These are phyloP conservation scores for Colletotrichum neosansevieriae DNA, from an alignment of 2,329 filamentous ascomycete genomes.

Conservation along the genomic window DNA sequence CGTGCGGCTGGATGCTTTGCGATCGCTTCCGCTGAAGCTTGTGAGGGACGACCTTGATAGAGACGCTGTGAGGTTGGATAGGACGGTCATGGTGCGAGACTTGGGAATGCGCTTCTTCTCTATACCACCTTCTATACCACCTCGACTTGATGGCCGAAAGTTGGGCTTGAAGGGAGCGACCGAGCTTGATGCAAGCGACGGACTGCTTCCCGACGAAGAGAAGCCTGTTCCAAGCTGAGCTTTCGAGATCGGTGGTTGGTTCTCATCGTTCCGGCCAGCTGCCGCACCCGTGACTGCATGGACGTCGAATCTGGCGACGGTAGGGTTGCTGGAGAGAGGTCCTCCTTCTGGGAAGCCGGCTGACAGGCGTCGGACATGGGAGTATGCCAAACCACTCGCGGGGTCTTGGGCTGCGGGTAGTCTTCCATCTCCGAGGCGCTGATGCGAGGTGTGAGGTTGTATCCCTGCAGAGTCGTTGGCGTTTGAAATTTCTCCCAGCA, in stretches of 20 bases:
- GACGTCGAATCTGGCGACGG: slow-evolving; percentile 47
- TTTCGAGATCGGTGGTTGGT: slow-evolving; percentile 26
- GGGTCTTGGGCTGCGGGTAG: background rate
- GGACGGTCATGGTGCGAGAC: slow-evolving; percentile 58
- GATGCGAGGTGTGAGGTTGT: slow-evolving; percentile 1
- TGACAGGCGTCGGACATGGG: slow-evolving; percentile 44
- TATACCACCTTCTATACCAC: background rate
- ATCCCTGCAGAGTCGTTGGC: background rate
- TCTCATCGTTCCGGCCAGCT: slow-evolving; percentile 46
- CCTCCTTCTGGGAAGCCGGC: slow-evolving; percentile 46
- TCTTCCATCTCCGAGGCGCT: background rate
- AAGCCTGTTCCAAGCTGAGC: background rate
- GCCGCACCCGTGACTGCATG: slow-evolving; percentile 42
- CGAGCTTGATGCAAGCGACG: background rate
- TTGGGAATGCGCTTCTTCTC: slow-evolving; percentile 51
- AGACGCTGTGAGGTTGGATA: slow-evolving; percentile 60
- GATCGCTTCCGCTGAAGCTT: slow-evolving; percentile 29
- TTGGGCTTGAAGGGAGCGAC: slow-evolving; percentile 33
- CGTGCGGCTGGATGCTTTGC: slow-evolving; percentile 5
- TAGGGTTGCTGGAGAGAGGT: slow-evolving; percentile 46
- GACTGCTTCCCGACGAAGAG: slow-evolving; percentile 7
- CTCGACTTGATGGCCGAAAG: background rate
- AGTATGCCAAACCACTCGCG: background rate
- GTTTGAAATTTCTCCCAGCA: slow-evolving; percentile 29
- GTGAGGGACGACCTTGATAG: slow-evolving; percentile 51